Evolutionary conservation across 2,329 filamentous ascomycete species (phyloP), one percentile per base, ranked within the genome.

Genomic region (Aaosphaeria pasadenensis): DNA sequence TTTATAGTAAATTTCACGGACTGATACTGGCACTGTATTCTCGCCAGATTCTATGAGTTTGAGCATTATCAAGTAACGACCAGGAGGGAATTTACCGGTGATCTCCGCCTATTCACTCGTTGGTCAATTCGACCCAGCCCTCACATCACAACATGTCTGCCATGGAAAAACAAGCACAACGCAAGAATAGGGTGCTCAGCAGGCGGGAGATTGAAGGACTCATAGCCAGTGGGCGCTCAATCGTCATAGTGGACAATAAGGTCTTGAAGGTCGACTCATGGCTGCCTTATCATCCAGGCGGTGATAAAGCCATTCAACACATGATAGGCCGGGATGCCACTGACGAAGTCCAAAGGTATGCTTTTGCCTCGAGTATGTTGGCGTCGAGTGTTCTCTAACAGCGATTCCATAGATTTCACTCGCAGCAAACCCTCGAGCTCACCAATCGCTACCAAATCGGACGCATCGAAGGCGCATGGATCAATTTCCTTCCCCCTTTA

Each of bases 311-410:
- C 46, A 95, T 99, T 55, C 77, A 84, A 67, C 94, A 99, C 67
- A 94, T 96, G 90, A 83, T 97, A 51, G 91, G 91, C 52, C 84
- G 87, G 72, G 91, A 96, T 82, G 92, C 90, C 44, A 96, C 92
- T 7, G 91, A 96, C 70, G 94, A 97, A 72, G 86, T 97, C 52
- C 89, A 87, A 69, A 89, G 86, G 89, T 96, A 80, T 44, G 86
- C 77, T 41, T 44, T 7, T 41, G 24, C 11, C 41, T 3, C 5
- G 41, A 11, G 38, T 17, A 11, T 31, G 4, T 31, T 9, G 11
- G 2, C 41, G 38, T 42, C 31, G 9, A 24, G 4, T 28, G 7
- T 7, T 2, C 3, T 9, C 52, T 59, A 47, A 60, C 43, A 35
- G 33, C 40, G 31, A 24, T 13, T 13, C 4, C 30, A 9, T 59